These are phyloP conservation scores for Malus sieversii DNA, from an alignment of 306 rosid genomes.

Conservation along the genomic window DNA sequence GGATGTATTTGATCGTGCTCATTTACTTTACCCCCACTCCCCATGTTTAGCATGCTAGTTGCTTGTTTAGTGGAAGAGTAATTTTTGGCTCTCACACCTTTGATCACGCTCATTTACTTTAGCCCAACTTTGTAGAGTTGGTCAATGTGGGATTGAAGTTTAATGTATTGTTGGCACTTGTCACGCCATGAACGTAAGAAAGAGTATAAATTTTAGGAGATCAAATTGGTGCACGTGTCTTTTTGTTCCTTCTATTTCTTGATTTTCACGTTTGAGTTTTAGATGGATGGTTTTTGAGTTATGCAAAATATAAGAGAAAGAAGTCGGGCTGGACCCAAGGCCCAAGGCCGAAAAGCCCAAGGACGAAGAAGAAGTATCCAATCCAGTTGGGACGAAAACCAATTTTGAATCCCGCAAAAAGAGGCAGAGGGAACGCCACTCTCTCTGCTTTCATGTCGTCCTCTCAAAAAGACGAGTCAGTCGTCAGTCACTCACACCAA, in stretches of 20 bases:
- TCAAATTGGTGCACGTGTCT: not conserved
- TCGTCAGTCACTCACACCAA: not conserved
- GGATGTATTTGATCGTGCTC: too few relatives aligned
- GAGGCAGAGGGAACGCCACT: conserved; percentile 31
- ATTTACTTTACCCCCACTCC: too few relatives aligned
- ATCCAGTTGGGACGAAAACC: not conserved
- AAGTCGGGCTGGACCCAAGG: not conserved
- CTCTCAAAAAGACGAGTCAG: not conserved
- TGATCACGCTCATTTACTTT: too few relatives aligned
- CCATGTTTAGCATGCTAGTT: too few relatives aligned
- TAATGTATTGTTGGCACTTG: too few relatives aligned
- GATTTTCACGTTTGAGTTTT: too few relatives aligned
- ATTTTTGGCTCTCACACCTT: too few relatives aligned
- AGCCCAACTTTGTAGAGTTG: too few relatives aligned
- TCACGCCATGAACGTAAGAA: not conserved
- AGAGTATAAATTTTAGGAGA: too few relatives aligned
- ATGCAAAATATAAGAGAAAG: not conserved
- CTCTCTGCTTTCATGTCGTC: not conserved
- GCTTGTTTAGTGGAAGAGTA: too few relatives aligned
- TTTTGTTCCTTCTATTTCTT: not conserved
- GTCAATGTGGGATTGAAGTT: too few relatives aligned
- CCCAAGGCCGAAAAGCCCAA: not conserved
- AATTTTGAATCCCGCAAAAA: conserved; percentile 18
- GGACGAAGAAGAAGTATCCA: not conserved
- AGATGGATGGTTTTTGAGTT: too few relatives aligned